Conservation (phyloP, 768 basidiomycete species). For the Lactarius evosmus region DNA sequence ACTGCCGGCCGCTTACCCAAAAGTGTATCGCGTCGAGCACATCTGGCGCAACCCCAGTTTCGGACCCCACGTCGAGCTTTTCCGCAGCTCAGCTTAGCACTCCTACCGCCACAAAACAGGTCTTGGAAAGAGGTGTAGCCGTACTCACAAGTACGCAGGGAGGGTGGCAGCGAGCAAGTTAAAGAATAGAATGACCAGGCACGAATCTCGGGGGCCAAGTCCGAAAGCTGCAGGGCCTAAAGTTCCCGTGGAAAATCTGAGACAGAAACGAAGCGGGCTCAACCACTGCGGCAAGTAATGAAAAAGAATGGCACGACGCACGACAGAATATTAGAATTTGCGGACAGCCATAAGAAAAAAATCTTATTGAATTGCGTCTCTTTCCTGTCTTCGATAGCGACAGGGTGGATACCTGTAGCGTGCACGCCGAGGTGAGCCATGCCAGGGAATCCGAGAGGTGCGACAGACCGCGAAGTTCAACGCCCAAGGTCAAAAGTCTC, state of each 20-base stretch:
- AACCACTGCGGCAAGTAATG: background rate
- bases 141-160: constrained; percentile 44
- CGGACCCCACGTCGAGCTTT: constrained; percentile 71
- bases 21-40: constrained; percentile 64
- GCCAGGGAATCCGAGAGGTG: too few relatives aligned
- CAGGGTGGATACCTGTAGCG: constrained; percentile 37
- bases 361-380: constrained; percentile 41
- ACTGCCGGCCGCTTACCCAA: constrained; percentile 42
- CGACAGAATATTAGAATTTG: constrained; percentile 43
- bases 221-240: constrained; percentile 45
- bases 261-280: background rate
- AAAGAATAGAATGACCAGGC: constrained; percentile 45
- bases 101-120: background rate
- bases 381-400: constrained; percentile 35
- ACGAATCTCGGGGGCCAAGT: constrained; percentile 44
- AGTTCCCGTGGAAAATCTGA: constrained; percentile 47
- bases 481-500: constrained; percentile 34
- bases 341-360: constrained; percentile 43
- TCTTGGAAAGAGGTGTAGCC: background rate
- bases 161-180: constrained; percentile 43
- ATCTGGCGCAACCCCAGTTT: constrained; percentile 79
- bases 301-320: constrained; percentile 23
- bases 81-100: background rate
- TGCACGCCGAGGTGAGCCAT: background rate
- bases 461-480: constrained; percentile 35